Base-by-base conservation (phyloP, 1,284 basidiomycete species). In the Naganishia sp. region DNA sequence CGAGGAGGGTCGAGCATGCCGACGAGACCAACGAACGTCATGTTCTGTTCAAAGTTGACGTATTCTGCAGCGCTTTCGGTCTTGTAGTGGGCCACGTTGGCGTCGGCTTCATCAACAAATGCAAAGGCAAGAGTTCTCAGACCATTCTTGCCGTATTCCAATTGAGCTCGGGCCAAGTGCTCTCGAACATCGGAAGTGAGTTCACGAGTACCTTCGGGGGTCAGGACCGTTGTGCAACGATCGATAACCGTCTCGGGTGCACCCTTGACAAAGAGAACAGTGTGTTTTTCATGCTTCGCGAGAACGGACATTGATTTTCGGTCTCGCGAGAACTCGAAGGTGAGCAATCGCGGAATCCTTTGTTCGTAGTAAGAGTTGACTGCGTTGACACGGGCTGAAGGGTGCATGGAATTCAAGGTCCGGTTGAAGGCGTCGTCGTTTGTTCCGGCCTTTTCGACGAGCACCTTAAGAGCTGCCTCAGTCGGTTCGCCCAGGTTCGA, bases 251-350 rank as follows among this genome's bases (percentile, higher is more conserved):
- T 89, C 81, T 99, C 95, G 2, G 94, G 95, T 0, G 95, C 96
- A 53, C 96, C 95, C 80, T 99, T 99, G 76, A 90, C 92, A 74
- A 94, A 89, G 2, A 95, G 82, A 25, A 79, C 67, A n/a, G 73
- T 84, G 43, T 87, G 87, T 5, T 79, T 79, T 11, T 83, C 84
- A 68, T 86, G 83, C 68, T 84, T 84, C 56, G 90, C 88, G 55
- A 98, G 86, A 45, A 96, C 93, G 28, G 94, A 97, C 95, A 98
- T 99, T 85, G 94, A 94, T 82, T 98, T 99, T 77, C 95, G 90
- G 79, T 99, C 96, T 42, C 95, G 89, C 32, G 92, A 91, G 81
- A 99, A 99, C 78, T 98, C 95, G 75, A 99, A 94, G 2, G 94
- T 98, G 70, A 95, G 81, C 13, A 96, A 83, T 68, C 94, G 88